phyloP scores from a whole-genome alignment of 2,329 filamentous ascomycete genomes.

The Xenosphaeropsis pyriputrescens region DNA sequence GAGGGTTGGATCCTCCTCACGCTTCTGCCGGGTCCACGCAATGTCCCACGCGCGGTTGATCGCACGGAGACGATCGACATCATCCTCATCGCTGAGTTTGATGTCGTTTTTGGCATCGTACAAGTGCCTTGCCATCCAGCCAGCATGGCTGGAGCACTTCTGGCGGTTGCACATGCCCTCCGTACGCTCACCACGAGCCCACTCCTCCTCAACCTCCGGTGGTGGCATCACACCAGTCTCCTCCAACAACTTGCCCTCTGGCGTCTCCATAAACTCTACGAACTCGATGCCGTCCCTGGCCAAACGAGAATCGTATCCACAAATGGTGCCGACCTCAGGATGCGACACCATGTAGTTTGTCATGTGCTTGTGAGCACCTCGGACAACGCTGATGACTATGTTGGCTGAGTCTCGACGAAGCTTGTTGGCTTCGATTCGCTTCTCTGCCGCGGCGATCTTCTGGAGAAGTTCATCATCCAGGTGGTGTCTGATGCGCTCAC shows the following conservation, averaged over 20 bases:
- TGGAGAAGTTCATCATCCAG: not conserved
- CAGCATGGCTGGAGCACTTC: too few relatives aligned
- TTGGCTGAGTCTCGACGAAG: not conserved
- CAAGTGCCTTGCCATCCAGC: too few relatives aligned
- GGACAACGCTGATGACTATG: not conserved
- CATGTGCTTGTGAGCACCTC: not conserved
- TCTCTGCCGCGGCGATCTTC: not conserved
- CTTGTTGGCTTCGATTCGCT: not conserved
- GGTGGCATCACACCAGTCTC: not conserved
- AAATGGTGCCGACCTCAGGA: not conserved
- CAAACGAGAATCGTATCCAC: not conserved
- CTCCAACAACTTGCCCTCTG: not conserved
- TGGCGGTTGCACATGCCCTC: too few relatives aligned
- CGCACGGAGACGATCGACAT: too few relatives aligned
- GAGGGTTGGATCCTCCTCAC: too few relatives aligned
- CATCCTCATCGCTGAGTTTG: too few relatives aligned
- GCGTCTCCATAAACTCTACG: not conserved
- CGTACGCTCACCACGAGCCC: not conserved
- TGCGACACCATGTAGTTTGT: too few relatives aligned
- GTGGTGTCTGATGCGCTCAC: not conserved
- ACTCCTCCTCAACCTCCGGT: not conserved
- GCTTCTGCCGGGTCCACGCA: too few relatives aligned
- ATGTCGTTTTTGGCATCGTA: too few relatives aligned
- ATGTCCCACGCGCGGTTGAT: too few relatives aligned
- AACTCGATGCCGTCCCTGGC: not conserved